Base-by-base conservation (phyloP, 164 flowering plant genomes). In the Aristolochia fimbriata region DNA sequence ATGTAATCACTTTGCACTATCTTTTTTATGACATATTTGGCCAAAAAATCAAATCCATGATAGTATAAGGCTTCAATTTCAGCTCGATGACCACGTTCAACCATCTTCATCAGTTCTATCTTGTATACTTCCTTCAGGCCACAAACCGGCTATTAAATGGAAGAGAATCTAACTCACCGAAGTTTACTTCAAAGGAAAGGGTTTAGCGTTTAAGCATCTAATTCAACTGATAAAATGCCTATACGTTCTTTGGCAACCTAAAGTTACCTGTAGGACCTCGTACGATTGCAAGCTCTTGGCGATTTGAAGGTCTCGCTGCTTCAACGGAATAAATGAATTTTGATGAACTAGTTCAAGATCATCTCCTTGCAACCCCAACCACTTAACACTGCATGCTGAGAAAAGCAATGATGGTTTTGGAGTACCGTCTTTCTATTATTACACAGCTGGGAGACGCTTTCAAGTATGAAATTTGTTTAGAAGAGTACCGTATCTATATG, bases 331-430 rank as follows among this genome's bases (percentile, higher is more conserved):
- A 17, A 80, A 62, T 25, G 96, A 77, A 72, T 87, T 71, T 76
- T 78, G 77, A 6, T 89, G 88, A 62, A 94, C 66, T 30, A 81
- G 81, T 47, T 81, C 69, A n/a, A 91, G 70, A 71, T 91, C 99
- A 68, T 78, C 80, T 47, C 81, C 81, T 64, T 96, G 73, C 63
- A 91, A 53, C 58, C 99, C 97, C 53, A 94, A 65, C 97, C 96
- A 91, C 70, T 79, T 88, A 19, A 91, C 87, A 79, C 88, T 84
- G 81, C 99, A 88, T 69, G 97, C 99, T 93, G 76, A 68, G 57
- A 22, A 58, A 19, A 51, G 5, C 55, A 54, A n/a, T 45, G 22
- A 46, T 23, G 45, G 57, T 25, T 50, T 30, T 41, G 47, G 43
- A 37, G 30, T 27, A 37, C 43, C 43, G 8, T 37, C 0, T 37